Conservation (phyloP, 352 stramenopile species). For the Phytophthora pseudosyringae region DNA sequence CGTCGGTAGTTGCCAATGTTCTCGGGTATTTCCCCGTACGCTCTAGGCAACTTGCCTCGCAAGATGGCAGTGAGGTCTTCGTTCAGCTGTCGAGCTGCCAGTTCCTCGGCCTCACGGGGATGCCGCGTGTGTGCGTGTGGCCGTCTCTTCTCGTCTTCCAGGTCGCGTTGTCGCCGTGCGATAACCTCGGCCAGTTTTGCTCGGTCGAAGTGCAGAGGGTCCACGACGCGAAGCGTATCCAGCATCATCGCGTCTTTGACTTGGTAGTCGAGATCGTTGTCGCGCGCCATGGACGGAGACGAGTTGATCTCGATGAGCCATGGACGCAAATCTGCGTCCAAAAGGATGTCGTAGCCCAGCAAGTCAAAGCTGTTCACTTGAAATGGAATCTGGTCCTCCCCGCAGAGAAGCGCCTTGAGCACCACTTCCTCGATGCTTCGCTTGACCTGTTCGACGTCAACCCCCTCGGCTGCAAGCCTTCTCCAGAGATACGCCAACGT, state of each 20-base stretch:
- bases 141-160: constrained; percentile 61
- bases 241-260: constrained; percentile 92
- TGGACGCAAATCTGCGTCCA: constrained; percentile 89
- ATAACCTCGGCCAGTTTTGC: constrained; percentile 71
- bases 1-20: constrained; percentile 68
- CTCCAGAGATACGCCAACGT: constrained; percentile 81
- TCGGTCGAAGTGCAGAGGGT: constrained; percentile 86
- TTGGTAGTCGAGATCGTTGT: constrained; percentile 86
- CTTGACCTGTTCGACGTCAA: constrained; percentile 75
- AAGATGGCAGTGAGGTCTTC: constrained; percentile 79
- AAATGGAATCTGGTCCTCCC: constrained; percentile 90
- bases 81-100: constrained; percentile 58
- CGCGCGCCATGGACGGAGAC: constrained; percentile 91
- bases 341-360: constrained; percentile 95
- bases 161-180: constrained; percentile 59
- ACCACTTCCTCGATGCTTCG: constrained; percentile 78
- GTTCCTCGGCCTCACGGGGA: constrained; percentile 58
- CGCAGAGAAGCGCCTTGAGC: constrained; percentile 87
- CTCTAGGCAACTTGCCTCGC: constrained; percentile 50
- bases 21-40: constrained; percentile 70
- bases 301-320: constrained; percentile 98
- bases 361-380: constrained; percentile 95
- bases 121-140: constrained; percentile 63
- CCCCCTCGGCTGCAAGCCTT: constrained; percentile 64
- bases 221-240: constrained; percentile 88